Evolutionary conservation across 1,284 basidiomycete genomes (phyloP), one percentile per base, ranked within the genome.

Genomic region (Vanrija sp.): DNA sequence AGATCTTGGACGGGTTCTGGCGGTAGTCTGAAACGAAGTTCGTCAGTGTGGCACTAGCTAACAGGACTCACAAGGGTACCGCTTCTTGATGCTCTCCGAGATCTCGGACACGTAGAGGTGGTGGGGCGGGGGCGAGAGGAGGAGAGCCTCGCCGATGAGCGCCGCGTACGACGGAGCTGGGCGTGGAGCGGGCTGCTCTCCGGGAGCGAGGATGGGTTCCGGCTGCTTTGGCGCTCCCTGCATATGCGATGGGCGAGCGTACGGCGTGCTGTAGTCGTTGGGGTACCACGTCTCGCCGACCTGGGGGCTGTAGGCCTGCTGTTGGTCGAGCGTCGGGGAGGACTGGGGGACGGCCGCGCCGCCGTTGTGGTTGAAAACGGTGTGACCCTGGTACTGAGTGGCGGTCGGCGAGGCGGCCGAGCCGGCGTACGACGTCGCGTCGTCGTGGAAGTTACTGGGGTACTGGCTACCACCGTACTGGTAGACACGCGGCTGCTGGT

Each of bases 81-180:
- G 61, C 45, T 60, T 61, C 65, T 74, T 75, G 64, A 75, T 72
- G 10, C 61, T 63, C 42, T 75, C 73, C 9, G 73, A 73, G 40
- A 77, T 73, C 55, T 76, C 73, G 4, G 72, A 71, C 1, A 76
- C 73, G 44, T 73, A 73, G 44, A 77, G 64, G 42, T 74, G 72
- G 58, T 76, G 71, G 9, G 75, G 74, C 1, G 68, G 62, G 10
- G 66, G 61, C 9, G 71, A 61, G 4, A 67, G 45, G 3, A 77
- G 59, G 6, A 77, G 58, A 4, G 74, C 73, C 51, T 75, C 72
- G 23, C 73, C 75, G 43, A 77, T 77, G 51, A 77, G 62, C 1
- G 72, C 73, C 6, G 74, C 73, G 49, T 75, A 77, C 15, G 71
- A 71, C 55, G 63, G 66, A 8, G 68, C 65, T 6, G 75, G 75